Conservation (phyloP, 352 stramenopile genomes). For the Phytophthora sp. region DNA sequence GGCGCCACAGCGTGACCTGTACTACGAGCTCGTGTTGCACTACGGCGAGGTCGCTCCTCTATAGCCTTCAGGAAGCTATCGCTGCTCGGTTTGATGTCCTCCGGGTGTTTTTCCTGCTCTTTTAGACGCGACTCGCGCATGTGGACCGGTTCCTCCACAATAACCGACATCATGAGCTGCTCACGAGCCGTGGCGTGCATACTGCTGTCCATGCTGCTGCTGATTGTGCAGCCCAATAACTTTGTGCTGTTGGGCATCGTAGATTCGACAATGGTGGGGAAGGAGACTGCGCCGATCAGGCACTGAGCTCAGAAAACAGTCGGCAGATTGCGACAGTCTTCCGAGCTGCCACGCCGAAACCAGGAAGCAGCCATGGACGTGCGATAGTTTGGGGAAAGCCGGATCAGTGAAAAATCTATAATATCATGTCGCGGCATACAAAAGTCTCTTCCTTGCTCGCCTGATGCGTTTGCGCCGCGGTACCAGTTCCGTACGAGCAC, state of each 20-base stretch:
- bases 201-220: slow-evolving; percentile 3
- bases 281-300: neutral
- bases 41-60: neutral
- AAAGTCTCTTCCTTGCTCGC: slow-evolving; percentile 12
- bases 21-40: neutral
- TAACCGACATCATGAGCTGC: slow-evolving; percentile 37
- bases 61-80: slow-evolving; percentile 8
- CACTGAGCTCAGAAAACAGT: slow-evolving; percentile 12
- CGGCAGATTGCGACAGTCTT: slow-evolving; percentile 24
- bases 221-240: slow-evolving; percentile 6
- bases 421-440: slow-evolving; percentile 4
- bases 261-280: slow-evolving; percentile 37
- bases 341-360: slow-evolving; percentile 27
- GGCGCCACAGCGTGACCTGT: neutral
- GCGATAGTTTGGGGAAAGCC: slow-evolving; percentile 7
- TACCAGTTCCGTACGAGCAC: slow-evolving; percentile 16
- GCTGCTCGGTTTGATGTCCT: slow-evolving; percentile 27
- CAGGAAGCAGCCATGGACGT: slow-evolving; percentile 31
- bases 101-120: slow-evolving; percentile 28
- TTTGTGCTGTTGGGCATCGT: slow-evolving; percentile 41
- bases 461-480: slow-evolving; percentile 19
- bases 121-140: slow-evolving; percentile 35
- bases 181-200: slow-evolving; percentile 18
- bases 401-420: neutral
- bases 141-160: slow-evolving; percentile 30